Percentiles rank a stretch among this genome's conserved stretches.
These are phyloP conservation scores for Pistacia integerrima DNA, from an alignment of 345 rosid genomes.

Conservation along the genomic window DNA sequence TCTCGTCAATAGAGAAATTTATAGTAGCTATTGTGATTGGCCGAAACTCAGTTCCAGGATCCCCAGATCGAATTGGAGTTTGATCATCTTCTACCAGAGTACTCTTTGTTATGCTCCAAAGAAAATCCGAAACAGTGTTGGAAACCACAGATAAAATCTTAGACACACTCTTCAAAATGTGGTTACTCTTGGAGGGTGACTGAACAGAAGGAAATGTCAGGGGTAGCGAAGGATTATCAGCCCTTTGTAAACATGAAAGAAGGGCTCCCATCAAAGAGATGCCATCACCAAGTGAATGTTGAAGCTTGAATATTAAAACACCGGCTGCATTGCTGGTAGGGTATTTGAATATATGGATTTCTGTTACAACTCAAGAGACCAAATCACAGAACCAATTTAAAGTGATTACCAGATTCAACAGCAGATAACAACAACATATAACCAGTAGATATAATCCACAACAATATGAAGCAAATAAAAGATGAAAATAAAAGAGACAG, in stretches of 20 bases:
- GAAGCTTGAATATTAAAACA: constrained; percentile 42
- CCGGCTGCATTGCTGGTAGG: constrained; percentile 43
- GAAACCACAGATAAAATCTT: constrained; percentile 13
- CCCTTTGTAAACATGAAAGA: constrained; percentile 53
- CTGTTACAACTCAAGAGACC: too few species aligned
- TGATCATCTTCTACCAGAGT: constrained; percentile 33
- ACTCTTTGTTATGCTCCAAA: constrained; percentile 40
- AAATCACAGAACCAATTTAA: too few species aligned
- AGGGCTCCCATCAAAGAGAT: constrained; percentile 53
- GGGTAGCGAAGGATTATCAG: constrained; percentile 50
- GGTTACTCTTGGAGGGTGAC: neutral
- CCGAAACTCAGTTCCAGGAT: constrained; percentile 29
- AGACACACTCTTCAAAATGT: neutral
- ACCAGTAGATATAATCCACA: too few species aligned
- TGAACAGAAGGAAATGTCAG: constrained; percentile 37
- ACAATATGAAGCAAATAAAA: too few species aligned
- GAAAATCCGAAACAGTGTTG: constrained; percentile 38
- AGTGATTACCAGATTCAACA: too few species aligned
- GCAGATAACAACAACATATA: too few species aligned
- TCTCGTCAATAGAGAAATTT: constrained; percentile 34
- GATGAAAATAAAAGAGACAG: too few species aligned
- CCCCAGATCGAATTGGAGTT: constrained; percentile 38
- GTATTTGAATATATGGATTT: constrained; percentile 44
- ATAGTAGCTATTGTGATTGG: constrained; percentile 29
- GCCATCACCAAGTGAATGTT: constrained; percentile 62